Evolutionary conservation across 1,139 yeast species (phyloP), one percentile per base, ranked within the genome.

Genomic region (Saccharomyces hybrid): DNA sequence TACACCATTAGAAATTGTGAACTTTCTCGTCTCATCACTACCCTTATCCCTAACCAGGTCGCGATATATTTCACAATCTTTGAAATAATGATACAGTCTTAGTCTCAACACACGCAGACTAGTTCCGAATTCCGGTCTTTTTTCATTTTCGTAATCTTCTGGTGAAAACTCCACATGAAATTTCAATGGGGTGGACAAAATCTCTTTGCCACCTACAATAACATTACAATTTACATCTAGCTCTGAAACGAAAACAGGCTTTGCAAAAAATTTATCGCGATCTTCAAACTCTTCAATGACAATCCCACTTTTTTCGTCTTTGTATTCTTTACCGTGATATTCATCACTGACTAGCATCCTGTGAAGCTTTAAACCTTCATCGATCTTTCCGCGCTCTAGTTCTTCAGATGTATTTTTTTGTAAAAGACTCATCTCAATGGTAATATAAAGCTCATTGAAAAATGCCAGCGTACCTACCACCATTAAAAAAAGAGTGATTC

Each of bases 121-220:
- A 7, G 90, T 81, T 0, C 96, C 96, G 61, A 76, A 78, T 54
- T 85, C 91, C 1, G 85, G 85, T 57, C 84, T 79, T 47, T 70
- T 60, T 68, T 77, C 72, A 67, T 78, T 56, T 58, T 75, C 82
- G 63, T 75, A 81, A 64, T 89, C 96, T 60, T 86, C 95, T 0
- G 91, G 90, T 48, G 88, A 80, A 69, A 89, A 88, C 64, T 87
- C 93, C 59, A 88, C 77, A 64, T 86, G 87, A 64, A 83, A 86
- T 49, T 73, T 76, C 26, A 84, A 70, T 42, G 82, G 83, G 27
- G 62, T 68, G 7, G 65, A 60, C 12, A 72, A 58, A 42, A 71
- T 44, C 59, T 60, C 52, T 32, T 57, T 51, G 2, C 67, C 64
- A 2, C 66, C 62, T n/a, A 59, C 55, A 7, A 71, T 56, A 1